Base-by-base conservation (phyloP, 1,284 basidiomycete genomes). In the Trichosporon inkin region DNA sequence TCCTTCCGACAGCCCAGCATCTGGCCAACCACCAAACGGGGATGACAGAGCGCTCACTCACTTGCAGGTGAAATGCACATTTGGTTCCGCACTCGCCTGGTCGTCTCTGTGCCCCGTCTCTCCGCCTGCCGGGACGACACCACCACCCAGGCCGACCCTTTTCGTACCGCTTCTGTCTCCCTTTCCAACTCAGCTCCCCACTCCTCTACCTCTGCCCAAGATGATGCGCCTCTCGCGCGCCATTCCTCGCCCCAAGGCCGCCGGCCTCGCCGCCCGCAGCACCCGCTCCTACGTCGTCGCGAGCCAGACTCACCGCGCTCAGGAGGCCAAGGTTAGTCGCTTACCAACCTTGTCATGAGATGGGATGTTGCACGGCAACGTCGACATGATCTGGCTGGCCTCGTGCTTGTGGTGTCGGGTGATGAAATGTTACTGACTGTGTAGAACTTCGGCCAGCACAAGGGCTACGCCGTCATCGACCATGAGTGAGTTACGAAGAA, bases 401-500 rank as follows among this genome's bases (percentile, higher is more conserved):
- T 28, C 22, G 32, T n/a, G 11, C 28, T 22, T 6, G 53, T 20
- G 19, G 38, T 10, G n/a, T 24, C 38, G 24, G 17, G 36, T 37
- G 22, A 20, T 28, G 34, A 35, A 34, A 17, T 24, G 22, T 19
- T 37, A 55, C 54, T 57, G 41, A 61, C 41, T 37, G 57, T 37
- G 6, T 56, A 78, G 75, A 75, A 75, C 66, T 77, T 77, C 65
- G 76, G 76, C 53, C 73, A 77, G 61, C 65, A 70, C 64, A 78
- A 78, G 68, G 75, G 74, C 20, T 98, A 99, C 79, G 91, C 94
- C 38, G 83, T 99, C 68, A 94, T 99, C 73, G 95, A 99, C 78
- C 95, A 99, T 78, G 82, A 84, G 75, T 72, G 65, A 67, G 67
- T 67, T 32, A 5, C 4, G 28, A 32, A 34, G 22, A 22, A 17